A percentile compares a stretch with the other conserved stretches of the same genome.
phyloP scores from a whole-genome alignment of 164 flowering plant species.

The Vitis rotundifolia region DNA sequence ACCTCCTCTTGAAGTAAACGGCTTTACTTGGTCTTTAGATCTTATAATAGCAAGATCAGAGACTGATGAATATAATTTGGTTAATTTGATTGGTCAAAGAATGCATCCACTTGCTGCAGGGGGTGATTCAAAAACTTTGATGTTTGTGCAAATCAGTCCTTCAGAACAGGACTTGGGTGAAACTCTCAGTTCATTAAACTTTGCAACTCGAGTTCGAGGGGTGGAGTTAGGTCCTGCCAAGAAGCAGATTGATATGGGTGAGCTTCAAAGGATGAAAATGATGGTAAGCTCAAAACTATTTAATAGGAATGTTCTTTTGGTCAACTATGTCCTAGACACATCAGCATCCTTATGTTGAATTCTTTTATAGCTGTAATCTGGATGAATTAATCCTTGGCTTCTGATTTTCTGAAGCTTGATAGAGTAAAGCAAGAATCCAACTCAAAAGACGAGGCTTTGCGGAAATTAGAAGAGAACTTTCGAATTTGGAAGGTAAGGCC shows the following conservation, averaged over 20 bases:
- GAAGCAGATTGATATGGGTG: constrained; percentile 69
- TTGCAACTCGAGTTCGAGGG: constrained; percentile 87
- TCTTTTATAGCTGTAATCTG: neutral
- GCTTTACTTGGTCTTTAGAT: too few species aligned
- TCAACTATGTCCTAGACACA: neutral
- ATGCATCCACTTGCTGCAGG: constrained; percentile 43
- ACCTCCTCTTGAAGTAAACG: too few species aligned
- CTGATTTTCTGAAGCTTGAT: constrained; percentile 53
- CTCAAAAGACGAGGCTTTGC: constrained; percentile 66
- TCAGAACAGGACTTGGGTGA: constrained; percentile 72
- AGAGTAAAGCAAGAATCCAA: constrained; percentile 62
- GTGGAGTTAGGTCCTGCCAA: constrained; percentile 81
- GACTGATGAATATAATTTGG: too few species aligned
- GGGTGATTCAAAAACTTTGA: constrained; percentile 79
- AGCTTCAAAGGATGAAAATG: constrained; percentile 64
- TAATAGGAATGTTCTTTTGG: neutral
- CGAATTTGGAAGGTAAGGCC: constrained; percentile 59
- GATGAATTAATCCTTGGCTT: neutral
- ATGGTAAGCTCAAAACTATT: constrained; percentile 43
- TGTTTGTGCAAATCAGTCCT: constrained; percentile 94
- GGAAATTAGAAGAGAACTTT: constrained; percentile 62
- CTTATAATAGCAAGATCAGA: too few species aligned
- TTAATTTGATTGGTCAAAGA: neutral
- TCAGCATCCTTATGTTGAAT: neutral
- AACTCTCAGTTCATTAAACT: constrained; percentile 81